Evolutionary conservation across 2,329 filamentous ascomycete genomes (phyloP).

Genomic region (Lasiodiplodia theobromae): DNA sequence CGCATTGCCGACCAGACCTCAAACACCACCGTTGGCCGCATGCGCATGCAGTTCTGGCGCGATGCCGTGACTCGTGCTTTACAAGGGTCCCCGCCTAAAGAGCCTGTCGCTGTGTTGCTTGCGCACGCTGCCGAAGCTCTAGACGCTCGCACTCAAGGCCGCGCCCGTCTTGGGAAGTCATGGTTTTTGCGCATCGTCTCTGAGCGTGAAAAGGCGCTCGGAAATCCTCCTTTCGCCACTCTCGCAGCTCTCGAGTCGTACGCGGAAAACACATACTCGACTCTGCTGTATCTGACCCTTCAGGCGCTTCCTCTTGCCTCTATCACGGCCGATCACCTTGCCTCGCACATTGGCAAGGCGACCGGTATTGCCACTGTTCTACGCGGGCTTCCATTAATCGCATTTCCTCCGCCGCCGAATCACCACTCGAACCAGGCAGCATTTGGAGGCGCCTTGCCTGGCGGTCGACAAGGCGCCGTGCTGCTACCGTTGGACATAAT

Average conservation of each 20-base stretch:
- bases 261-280: constrained; percentile 93
- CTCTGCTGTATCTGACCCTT: constrained; percentile 85
- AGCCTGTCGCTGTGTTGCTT: constrained; percentile 88
- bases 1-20: constrained; percentile 89
- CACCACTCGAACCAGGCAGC: constrained; percentile 48
- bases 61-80: constrained; percentile 83
- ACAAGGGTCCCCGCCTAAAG: constrained; percentile 79
- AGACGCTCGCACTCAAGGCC: constrained; percentile 54
- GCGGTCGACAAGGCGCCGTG: constrained; percentile 67
- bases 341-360: constrained; percentile 94
- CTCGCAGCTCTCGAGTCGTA: constrained; percentile 82
- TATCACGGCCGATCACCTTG: constrained; percentile 87
- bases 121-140: constrained; percentile 72
- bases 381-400: constrained; percentile 87
- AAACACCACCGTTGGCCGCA: constrained; percentile 81
- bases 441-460: constrained; percentile 45
- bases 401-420: constrained; percentile 71
- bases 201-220: constrained; percentile 81
- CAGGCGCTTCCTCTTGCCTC: constrained; percentile 80
- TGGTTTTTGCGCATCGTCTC: constrained; percentile 75
- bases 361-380: constrained; percentile 85
- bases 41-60: constrained; percentile 96
- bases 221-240: constrained; percentile 79
- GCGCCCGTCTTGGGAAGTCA: constrained; percentile 59
- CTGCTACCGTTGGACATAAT: constrained; percentile 89